Base-by-base conservation (phyloP, 495 filamentous ascomycete species). In the Tetracladium setigerum region DNA sequence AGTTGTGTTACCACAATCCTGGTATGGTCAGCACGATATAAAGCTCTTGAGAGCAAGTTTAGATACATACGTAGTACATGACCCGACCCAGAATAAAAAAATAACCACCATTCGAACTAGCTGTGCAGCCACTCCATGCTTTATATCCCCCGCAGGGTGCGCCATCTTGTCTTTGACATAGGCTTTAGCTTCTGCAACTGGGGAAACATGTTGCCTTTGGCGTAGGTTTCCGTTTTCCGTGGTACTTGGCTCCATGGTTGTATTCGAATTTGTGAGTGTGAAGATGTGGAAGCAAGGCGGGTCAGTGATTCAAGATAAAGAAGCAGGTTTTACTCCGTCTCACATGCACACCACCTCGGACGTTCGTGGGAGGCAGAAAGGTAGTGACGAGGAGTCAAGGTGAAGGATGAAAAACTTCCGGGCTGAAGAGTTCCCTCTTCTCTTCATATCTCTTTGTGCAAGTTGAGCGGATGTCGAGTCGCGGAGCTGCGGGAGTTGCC, bases 111-210 rank as follows among this genome's bases (percentile, higher is more conserved):
- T 74, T 33, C 87, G 78, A 6, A 87, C 45, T 14, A 82, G 31
- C 51, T 90, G 85, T 52, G 77, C 74, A 11, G 74, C 60, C 31
- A 74, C 64, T 32, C 83, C 80, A 74, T 92, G 80, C 57, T 84
- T 84, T 37, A 83, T 70, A 40, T 76, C 71, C 6, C 80, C 82
- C 9, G 71, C 81, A 8, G 82, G 81, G 58, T 86, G 82, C 22
- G 24, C 46, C 15, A 38, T 24, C 9, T 11, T 44, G 36, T 38
- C 39, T 39, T 53, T 14, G 19, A 30, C 38, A n/a, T 1, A 31
- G 5, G 27, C 36, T 30, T 32, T 44, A 18, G 31, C 27, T 16
- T 41, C 30, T 12, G 18, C 16, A 19, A 35, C 30, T 10, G 30
- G 17, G 4, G 45, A 18, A n/a, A 36, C 16, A 30, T 49, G 52